Evolutionary conservation across 257 asterid species (phyloP).

Genomic region (Vinca minor): DNA sequence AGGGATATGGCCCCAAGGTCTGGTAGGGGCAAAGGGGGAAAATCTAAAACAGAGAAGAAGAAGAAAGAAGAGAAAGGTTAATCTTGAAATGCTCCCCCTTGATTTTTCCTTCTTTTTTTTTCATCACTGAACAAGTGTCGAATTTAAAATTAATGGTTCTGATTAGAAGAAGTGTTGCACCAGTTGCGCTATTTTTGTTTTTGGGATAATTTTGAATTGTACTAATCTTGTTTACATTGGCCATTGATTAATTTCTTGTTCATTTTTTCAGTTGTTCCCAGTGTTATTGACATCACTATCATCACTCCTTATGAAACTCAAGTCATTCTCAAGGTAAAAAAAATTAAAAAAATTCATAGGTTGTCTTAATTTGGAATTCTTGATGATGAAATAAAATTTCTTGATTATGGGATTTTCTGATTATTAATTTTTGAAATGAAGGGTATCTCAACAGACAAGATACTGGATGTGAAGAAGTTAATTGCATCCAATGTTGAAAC

Average conservation of each 20-base stretch:
- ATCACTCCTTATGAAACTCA: conserved; percentile 81
- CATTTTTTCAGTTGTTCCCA: conserved; percentile 61
- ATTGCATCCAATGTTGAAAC: conserved; percentile 71
- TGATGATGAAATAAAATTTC: neutral
- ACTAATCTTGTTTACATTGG: too few species aligned
- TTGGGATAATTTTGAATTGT: too few species aligned
- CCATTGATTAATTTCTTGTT: neutral
- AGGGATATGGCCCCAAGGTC: conserved; percentile 82
- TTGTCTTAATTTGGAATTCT: neutral
- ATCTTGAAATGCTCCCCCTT: too few species aligned
- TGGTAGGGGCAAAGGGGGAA: conserved; percentile 69
- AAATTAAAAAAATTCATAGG: neutral
- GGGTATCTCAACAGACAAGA: conserved; percentile 97
- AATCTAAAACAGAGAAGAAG: conserved; percentile 70
- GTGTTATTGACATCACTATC: conserved; percentile 60
- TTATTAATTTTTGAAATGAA: conserved; percentile 14
- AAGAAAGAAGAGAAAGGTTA: conserved; percentile 96
- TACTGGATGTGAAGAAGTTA: conserved; percentile 81
- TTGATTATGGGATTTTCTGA: neutral
- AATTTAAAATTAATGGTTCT: too few species aligned
- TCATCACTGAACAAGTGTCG: too few species aligned
- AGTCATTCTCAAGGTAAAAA: conserved; percentile 84
- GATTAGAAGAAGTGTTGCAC: too few species aligned
- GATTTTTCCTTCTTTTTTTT: too few species aligned
- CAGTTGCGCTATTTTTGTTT: too few species aligned